A percentile compares a stretch with the other conserved stretches of the same genome.
phyloP scores from a whole-genome alignment of 495 filamentous ascomycete species.

The Aspergillus ostianus region DNA sequence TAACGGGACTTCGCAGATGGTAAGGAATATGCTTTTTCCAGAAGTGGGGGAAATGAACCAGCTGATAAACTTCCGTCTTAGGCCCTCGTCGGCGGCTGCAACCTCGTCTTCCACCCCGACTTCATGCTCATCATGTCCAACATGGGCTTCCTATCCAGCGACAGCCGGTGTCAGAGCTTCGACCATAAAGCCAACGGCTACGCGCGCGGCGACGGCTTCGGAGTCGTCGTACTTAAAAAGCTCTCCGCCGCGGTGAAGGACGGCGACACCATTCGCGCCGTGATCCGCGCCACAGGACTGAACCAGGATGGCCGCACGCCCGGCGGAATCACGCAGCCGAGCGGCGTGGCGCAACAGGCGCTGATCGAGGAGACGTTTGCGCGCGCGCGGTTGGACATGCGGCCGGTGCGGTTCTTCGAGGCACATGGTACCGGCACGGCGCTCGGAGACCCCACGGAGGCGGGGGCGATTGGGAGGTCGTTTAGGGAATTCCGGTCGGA shows the following conservation, averaged over 20 bases:
- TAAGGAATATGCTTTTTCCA: not conserved
- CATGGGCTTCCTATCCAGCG: not conserved
- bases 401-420: conserved; percentile 1
- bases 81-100: conserved; percentile 6
- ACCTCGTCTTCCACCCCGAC: not conserved
- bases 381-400: not conserved
- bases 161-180: conserved; percentile 3
- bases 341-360: not conserved
- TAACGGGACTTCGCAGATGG: not conserved
- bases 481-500: not conserved
- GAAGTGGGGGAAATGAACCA: not conserved
- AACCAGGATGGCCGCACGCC: conserved; percentile 5
- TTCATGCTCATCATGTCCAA: not conserved
- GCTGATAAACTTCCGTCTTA: not conserved
- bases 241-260: not conserved
- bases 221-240: not conserved
- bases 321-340: conserved; percentile 1
- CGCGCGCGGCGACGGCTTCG: not conserved
- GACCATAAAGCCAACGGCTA: conserved; percentile 7
- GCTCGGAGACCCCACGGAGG: not conserved
- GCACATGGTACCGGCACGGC: conserved; percentile 7
- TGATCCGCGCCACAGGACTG: not conserved
- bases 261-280: not conserved
- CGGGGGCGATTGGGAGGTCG: not conserved
- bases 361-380: not conserved